phyloP scores from a whole-genome alignment of 2,329 filamentous ascomycete species.

The Sporothrix luriei region DNA sequence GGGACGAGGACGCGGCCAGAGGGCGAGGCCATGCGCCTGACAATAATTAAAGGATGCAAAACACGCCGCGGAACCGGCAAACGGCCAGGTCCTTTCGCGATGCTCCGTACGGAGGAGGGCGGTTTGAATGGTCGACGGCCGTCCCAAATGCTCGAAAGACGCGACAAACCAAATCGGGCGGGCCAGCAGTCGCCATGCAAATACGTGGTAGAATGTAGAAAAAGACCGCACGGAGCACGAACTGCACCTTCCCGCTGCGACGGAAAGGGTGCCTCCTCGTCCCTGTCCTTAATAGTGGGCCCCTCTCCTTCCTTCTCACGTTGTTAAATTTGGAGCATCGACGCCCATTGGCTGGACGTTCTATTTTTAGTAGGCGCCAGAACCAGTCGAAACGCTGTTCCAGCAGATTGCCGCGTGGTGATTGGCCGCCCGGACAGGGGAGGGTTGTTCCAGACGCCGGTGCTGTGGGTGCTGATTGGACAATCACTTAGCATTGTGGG shows the following conservation, averaged over 20 bases:
- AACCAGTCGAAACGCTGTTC: slow-evolving; percentile 35
- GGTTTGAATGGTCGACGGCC: not conserved
- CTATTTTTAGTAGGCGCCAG: slow-evolving; percentile 39
- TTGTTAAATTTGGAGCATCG: slow-evolving; percentile 24
- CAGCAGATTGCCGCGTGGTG: slow-evolving; percentile 24
- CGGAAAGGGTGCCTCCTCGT: slow-evolving; percentile 21
- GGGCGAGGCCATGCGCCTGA: not conserved
- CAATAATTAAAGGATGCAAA: slow-evolving; percentile 3
- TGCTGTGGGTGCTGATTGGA: slow-evolving; percentile 27
- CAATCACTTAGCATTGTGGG: not conserved
- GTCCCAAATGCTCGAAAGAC: not conserved
- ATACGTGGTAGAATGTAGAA: not conserved
- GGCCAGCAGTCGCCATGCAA: slow-evolving; percentile 6
- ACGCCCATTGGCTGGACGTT: slow-evolving; percentile 33
- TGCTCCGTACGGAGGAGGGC: not conserved
- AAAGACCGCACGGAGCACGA: slow-evolving; percentile 4
- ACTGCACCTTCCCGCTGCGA: slow-evolving; percentile 18
- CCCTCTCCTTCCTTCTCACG: not conserved
- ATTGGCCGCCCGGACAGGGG: slow-evolving; percentile 32
- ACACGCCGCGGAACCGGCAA: slow-evolving; percentile 18
- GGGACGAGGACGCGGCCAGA: slow-evolving; percentile 6
- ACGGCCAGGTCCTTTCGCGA: not conserved
- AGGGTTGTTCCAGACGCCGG: slow-evolving; percentile 25
- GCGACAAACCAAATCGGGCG: not conserved
- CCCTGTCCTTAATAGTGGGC: slow-evolving; percentile 11